Evolutionary conservation across 2,329 filamentous ascomycete species (phyloP), one percentile per base, ranked within the genome.

Genomic region (Colletotrichum liriopes): DNA sequence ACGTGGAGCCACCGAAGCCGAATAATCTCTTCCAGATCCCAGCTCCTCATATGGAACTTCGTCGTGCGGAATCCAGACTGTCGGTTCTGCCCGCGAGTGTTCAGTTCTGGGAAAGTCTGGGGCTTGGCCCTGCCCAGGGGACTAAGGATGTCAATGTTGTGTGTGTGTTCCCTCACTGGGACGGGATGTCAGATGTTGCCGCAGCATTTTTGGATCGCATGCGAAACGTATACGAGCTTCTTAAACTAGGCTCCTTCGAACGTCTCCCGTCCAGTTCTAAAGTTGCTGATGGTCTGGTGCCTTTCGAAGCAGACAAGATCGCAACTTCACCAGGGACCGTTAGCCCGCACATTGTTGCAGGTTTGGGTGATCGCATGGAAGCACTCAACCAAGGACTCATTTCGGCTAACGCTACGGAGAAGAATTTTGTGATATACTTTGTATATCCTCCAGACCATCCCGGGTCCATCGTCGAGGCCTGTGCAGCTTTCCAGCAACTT

Each of bases 71-170:
- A 49, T 87, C 87, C 1, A 89, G 88, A 59, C 88, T 95, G 67
- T 94, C 94, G 14, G 85, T 97, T 49, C 84, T 96, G 29, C 93
- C 94, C 2, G 89, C 93, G 0, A 92, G 93, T 0, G 84, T 96
- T 26, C 84, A 88, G 1, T 97, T 96, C 77, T 97, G 94, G 94
- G 94, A 96, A 78, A 91, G 92, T 58, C 84, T 97, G 23, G 93
- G 93, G 0, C 86, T 97, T 1, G 90, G 90, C 1, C 94, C 94
- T 4, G 89, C 90, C 11, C 90, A 90, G 71, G 93, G 93, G 0
- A 78, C 85, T 9, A 97, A 97, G 79, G 90, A 96, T 73, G 84
- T 96, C 39, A 86, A 88, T 45, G 88, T 91, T 0, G 88, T 94
- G 59, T 94, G 93, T 77, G 84, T 96, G 2, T 93, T 92, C 74